These are phyloP conservation scores for Colletotrichum sublineola DNA, from an alignment of 2,329 filamentous ascomycete species.

Conservation along the genomic window DNA sequence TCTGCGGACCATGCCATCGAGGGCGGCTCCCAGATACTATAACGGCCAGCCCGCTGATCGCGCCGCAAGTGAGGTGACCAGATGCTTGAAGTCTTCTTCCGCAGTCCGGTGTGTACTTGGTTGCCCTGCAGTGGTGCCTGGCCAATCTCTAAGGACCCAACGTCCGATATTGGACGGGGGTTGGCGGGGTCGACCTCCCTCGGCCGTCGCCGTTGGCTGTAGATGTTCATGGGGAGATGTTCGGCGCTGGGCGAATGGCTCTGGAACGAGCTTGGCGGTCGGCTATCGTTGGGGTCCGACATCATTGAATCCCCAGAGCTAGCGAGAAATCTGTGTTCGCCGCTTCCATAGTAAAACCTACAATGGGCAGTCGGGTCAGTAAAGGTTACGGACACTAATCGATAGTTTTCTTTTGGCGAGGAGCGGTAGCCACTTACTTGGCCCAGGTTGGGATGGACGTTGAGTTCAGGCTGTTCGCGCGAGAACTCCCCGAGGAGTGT, in stretches of 20 bases:
- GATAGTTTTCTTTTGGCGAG: neutral
- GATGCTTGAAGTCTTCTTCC: conserved; percentile 70
- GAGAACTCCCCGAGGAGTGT: conserved; percentile 65
- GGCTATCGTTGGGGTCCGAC: conserved; percentile 63
- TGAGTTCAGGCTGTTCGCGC: conserved; percentile 60
- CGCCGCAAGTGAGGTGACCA: conserved; percentile 81
- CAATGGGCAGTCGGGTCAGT: conserved; percentile 45
- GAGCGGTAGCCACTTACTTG: conserved; percentile 51
- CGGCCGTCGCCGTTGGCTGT: conserved; percentile 60
- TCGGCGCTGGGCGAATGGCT: conserved; percentile 65
- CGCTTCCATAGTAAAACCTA: conserved; percentile 78
- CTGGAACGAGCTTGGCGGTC: conserved; percentile 59
- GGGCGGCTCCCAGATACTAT: conserved; percentile 80
- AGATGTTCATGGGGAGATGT: conserved; percentile 59
- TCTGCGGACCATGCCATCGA: conserved; percentile 75
- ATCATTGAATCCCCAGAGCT: conserved; percentile 61
- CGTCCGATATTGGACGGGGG: conserved; percentile 47
- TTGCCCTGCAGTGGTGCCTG: conserved; percentile 46
- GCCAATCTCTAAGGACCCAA: conserved; percentile 61
- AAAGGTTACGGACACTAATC: neutral
- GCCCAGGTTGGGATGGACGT: conserved; percentile 68
- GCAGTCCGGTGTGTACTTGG: conserved; percentile 50
- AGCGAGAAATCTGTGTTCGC: conserved; percentile 68
- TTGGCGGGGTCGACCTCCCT: conserved; percentile 52
- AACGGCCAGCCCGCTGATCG: conserved; percentile 70